Evolutionary conservation across 352 stramenopile species (phyloP), one percentile per base, ranked within the genome.

Genomic region (Phytopythium aichiense): DNA sequence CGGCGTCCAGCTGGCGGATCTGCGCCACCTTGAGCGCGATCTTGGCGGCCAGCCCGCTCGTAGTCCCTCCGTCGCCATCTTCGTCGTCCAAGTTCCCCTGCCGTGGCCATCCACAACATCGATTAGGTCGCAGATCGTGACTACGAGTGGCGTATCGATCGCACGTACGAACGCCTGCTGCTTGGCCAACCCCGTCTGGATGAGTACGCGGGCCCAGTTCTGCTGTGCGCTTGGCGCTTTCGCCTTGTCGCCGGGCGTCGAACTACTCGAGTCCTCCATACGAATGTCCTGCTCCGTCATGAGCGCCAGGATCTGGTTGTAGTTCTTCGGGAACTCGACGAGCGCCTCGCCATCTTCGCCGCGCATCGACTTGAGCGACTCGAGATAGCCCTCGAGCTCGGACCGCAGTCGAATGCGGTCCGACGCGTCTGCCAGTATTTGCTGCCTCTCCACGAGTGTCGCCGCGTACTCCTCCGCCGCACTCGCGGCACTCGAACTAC

Each of bases 21-120:
- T 74, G 76, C 23, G 79, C 78, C 67, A 88, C 85, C 63, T 89
- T 89, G 42, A 89, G 61, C n/a, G 79, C 82, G 40, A 91, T 88
- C 57, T 89, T 91, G 40, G 78, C 68, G 23, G 70, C 66, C 28
- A 88, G 51, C 12, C 58, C 63, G 6, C 50, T 55, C n/a, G 71
- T 69, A 0, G 62, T 69, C 50, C 74, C 64, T 2, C 45, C 40
- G 12, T 66, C 64, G 9, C 66, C 68, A 7, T 81, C 66, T 12
- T 70, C 69, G 18, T 87, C 76, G 23, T 82, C 68, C 50, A 89
- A 54, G 22, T 64, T 56, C 8, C 77, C 80, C 80, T 89, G 51
- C 16, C n/a, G 11, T 4, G 9, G 13, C 0, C 23, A 23, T 18
- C 48, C 22, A 18, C 16, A 11, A 4, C 42, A 15, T 50, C 23